Conservation (phyloP, 257 asterid species). For the Petunia axillaris region DNA sequence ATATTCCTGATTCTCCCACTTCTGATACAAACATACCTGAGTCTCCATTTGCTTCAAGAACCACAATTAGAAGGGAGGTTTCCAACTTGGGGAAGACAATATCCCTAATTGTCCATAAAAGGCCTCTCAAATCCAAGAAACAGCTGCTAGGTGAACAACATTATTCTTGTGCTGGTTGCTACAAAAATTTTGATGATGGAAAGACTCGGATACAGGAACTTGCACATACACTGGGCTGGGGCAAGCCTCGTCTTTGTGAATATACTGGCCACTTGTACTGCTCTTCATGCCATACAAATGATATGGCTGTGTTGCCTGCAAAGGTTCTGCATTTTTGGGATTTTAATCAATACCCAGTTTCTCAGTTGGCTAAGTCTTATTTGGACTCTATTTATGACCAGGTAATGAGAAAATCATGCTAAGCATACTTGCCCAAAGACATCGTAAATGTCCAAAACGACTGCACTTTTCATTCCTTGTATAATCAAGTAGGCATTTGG, state of each 20-base stretch:
- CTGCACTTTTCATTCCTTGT: not conserved
- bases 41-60: conserved; percentile 38
- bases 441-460: not conserved
- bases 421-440: not conserved
- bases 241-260: conserved; percentile 92
- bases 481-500: too few species aligned
- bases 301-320: conserved; percentile 86
- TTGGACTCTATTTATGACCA: conserved; percentile 86
- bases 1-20: conserved; percentile 50
- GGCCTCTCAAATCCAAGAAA: conserved; percentile 64
- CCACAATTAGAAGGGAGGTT: conserved; percentile 34
- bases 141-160: conserved; percentile 88
- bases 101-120: conserved; percentile 66
- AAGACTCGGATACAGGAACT: conserved; percentile 69
- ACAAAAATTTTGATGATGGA: conserved; percentile 68
- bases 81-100: conserved; percentile 74
- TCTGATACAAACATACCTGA: conserved; percentile 39
- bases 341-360: conserved; percentile 79
- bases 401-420: conserved; percentile 45
- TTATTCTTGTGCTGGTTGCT: conserved; percentile 89
- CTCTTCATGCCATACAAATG: conserved; percentile 86
- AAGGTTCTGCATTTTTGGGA: conserved; percentile 92
- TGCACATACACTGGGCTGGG: conserved; percentile 89
- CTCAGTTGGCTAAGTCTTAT: conserved; percentile 86
- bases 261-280: conserved; percentile 89